A percentile compares a stretch with the other conserved stretches of the same genome.
Conservation (phyloP, 2,329 filamentous ascomycete species). For the Claviceps quebecensis region DNA sequence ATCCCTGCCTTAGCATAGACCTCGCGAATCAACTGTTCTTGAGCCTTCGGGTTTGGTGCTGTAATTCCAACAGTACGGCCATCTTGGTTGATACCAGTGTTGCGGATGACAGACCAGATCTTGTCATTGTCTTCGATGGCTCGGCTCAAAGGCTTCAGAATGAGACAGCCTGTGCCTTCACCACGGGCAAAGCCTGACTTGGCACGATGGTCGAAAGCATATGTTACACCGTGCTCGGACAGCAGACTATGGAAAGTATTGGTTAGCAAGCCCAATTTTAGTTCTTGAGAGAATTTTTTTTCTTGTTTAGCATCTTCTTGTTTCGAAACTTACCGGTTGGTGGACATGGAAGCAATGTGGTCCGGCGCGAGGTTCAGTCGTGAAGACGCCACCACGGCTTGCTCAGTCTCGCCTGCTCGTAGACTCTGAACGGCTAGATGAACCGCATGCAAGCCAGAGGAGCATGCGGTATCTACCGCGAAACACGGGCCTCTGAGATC, state of each 20-base stretch:
- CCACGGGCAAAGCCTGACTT: conserved; percentile 43
- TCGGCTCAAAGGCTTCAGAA: conserved; percentile 42
- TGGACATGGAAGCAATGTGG: conserved; percentile 16
- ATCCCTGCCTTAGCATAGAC: conserved; percentile 20
- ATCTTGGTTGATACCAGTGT: conserved; percentile 39
- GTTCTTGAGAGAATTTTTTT: neutral
- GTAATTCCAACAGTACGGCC: conserved; percentile 35
- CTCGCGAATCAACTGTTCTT: conserved; percentile 25
- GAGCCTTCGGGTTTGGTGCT: conserved; percentile 36
- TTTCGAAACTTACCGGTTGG: neutral
- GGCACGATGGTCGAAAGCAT: conserved; percentile 22
- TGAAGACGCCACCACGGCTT: conserved; percentile 33
- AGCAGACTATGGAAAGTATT: neutral
- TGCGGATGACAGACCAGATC: conserved; percentile 36
- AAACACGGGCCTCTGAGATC: conserved; percentile 39
- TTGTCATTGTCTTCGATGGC: conserved; percentile 41
- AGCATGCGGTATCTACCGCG: conserved; percentile 38
- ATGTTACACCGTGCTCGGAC: conserved; percentile 17
- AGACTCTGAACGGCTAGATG: conserved; percentile 37
- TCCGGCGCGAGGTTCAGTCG: conserved; percentile 34
- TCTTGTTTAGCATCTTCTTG: neutral
- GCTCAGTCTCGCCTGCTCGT: conserved; percentile 28
- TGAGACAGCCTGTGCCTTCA: conserved; percentile 40
- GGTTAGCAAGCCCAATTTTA: neutral
- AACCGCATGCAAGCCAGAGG: conserved; percentile 34